Conservation (phyloP, 108 stramenopile genomes). For the Skeletonema costatum region DNA sequence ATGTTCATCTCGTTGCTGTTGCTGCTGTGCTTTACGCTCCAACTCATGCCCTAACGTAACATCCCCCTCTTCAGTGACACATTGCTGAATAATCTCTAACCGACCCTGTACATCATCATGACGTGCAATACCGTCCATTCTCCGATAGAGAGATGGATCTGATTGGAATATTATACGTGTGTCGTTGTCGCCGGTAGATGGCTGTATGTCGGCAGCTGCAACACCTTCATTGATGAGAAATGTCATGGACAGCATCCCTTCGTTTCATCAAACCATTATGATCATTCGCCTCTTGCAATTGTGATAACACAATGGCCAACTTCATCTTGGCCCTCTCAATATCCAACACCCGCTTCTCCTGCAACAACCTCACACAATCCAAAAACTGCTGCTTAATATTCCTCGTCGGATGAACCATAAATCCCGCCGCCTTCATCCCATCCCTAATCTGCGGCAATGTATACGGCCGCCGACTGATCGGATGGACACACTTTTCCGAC, state of each 20-base stretch:
- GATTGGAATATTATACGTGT: conserved; percentile 48
- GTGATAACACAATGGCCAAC: conserved; percentile 58
- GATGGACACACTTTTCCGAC: conserved; percentile 92
- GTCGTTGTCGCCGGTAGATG: neutral
- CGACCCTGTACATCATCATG: conserved; percentile 36
- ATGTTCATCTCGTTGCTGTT: conserved; percentile 21
- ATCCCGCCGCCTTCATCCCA: conserved; percentile 85
- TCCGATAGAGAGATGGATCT: conserved; percentile 86
- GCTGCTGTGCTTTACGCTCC: conserved; percentile 22
- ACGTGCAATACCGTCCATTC: conserved; percentile 60
- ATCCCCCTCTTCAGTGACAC: conserved; percentile 72
- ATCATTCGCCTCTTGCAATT: conserved; percentile 8
- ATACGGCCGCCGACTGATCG: conserved; percentile 85
- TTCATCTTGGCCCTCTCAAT: conserved; percentile 97
- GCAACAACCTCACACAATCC: conserved; percentile 91
- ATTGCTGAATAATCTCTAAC: conserved; percentile 81
- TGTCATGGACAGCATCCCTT: conserved; percentile 9
- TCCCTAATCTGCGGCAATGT: conserved; percentile 86
- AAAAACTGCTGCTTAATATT: conserved; percentile 94
- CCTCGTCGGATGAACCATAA: conserved; percentile 87
- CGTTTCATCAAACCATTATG: conserved; percentile 11
- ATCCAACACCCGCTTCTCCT: conserved; percentile 76
- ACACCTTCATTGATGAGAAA: conserved; percentile 27
- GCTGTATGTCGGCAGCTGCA: conserved; percentile 14
- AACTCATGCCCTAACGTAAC: conserved; percentile 57